These are phyloP conservation scores for Candida sphagnicola DNA, from an alignment of 805 yeast genomes.

Conservation along the genomic window DNA sequence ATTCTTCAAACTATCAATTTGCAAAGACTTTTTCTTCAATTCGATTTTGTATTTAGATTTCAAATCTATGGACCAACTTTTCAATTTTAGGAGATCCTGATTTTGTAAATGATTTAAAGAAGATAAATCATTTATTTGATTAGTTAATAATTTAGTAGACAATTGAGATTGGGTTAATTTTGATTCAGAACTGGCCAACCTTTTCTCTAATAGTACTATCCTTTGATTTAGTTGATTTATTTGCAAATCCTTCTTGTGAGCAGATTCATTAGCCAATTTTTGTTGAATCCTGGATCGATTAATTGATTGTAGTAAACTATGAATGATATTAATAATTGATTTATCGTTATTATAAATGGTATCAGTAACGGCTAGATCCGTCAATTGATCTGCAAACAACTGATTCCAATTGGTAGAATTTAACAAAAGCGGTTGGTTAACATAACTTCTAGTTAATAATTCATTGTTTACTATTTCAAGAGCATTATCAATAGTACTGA, in stretches of 20 bases:
- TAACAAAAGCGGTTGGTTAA: conserved; percentile 27
- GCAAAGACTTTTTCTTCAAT: conserved; percentile 27
- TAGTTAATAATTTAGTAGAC: conserved; percentile 15
- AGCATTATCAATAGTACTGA: conserved; percentile 32
- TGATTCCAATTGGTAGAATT: conserved; percentile 32
- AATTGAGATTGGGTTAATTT: conserved; percentile 12
- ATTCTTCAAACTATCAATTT: conserved; percentile 30
- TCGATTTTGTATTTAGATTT: conserved; percentile 33
- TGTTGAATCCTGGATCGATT: conserved; percentile 31
- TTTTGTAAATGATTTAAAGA: conserved; percentile 21
- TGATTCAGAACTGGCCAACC: conserved; percentile 9
- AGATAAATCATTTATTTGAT: conserved; percentile 14
- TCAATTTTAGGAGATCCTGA: conserved; percentile 25
- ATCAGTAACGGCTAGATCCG: conserved; percentile 22
- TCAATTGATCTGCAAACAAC: conserved; percentile 23
- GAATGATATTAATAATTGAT: conserved; percentile 33
- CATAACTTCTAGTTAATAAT: conserved; percentile 32
- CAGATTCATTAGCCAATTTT: conserved; percentile 23
- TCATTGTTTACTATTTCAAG: conserved; percentile 33
- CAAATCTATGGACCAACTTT: conserved; percentile 25
- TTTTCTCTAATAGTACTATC: conserved; percentile 18
- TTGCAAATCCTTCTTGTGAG: conserved; percentile 25
- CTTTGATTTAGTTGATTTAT: conserved; percentile 21
- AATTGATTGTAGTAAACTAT: conserved; percentile 27
- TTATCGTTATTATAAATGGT: conserved; percentile 33